Evolutionary conservation across 129 eudicot species (phyloP).

Genomic region (Flaveria brownii): DNA sequence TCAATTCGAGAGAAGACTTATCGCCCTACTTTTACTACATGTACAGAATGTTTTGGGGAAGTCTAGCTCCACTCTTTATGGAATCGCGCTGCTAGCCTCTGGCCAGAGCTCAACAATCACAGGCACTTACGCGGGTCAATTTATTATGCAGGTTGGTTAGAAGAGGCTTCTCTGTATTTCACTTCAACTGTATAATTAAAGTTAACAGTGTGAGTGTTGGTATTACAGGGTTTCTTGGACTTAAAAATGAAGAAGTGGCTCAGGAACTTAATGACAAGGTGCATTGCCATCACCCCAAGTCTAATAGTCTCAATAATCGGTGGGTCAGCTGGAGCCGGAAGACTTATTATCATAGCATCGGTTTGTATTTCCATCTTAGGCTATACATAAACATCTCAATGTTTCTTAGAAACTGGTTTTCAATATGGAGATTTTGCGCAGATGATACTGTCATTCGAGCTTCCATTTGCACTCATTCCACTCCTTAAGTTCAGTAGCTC

Average conservation of each 20-base stretch:
- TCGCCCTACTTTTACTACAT: neutral
- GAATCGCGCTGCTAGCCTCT: conserved; percentile 75
- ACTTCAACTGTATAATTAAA: neutral
- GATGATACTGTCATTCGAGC: conserved; percentile 85
- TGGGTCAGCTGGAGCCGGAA: conserved; percentile 72
- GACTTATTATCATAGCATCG: conserved; percentile 71
- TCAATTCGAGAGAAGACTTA: conserved; percentile 7
- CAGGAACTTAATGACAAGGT: conserved; percentile 66
- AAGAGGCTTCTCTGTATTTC: neutral
- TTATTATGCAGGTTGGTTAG: conserved; percentile 70
- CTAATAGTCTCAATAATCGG: conserved; percentile 67
- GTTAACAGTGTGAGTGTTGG: neutral
- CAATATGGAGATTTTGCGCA: conserved; percentile 18
- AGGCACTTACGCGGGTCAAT: conserved; percentile 96
- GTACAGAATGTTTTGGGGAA: conserved; percentile 51
- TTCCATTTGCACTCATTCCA: conserved; percentile 82
- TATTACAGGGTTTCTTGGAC: conserved; percentile 68
- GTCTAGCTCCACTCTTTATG: conserved; percentile 67
- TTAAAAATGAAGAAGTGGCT: conserved; percentile 67
- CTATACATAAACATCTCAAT: neutral
- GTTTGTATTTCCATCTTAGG: conserved; percentile 33
- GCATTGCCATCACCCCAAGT: conserved; percentile 75
- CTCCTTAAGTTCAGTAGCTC: conserved; percentile 79
- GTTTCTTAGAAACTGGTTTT: neutral
- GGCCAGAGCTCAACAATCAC: conserved; percentile 97